Conservation (phyloP, 805 yeast species). For the Metschnikowia borealis region DNA sequence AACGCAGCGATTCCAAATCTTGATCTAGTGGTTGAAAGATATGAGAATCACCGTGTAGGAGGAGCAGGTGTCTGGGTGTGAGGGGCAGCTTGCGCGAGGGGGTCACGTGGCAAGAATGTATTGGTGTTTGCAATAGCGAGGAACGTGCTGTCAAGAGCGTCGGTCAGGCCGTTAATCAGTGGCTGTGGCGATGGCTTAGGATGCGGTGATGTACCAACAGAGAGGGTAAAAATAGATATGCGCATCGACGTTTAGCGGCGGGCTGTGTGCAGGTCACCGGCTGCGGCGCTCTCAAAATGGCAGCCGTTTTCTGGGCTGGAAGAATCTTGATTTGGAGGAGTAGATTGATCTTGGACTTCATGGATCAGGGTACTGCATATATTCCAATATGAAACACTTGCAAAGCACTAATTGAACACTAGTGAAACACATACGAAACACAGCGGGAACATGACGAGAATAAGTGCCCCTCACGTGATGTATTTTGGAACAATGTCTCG, state of each 20-base stretch:
- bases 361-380: too few species aligned
- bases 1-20: too few species aligned
- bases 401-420: neutral
- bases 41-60: too few species aligned
- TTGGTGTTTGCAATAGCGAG: neutral
- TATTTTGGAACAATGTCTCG: too few species aligned
- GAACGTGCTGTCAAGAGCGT: neutral
- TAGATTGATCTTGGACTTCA: neutral
- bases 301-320: neutral
- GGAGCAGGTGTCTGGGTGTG: neutral
- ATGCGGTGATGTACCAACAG: neutral
- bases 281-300: neutral
- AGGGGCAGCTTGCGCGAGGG: neutral
- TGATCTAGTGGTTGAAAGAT: too few species aligned
- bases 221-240: conserved; percentile 3
- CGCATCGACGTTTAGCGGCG: conserved; percentile 1
- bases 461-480: too few species aligned
- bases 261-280: neutral
- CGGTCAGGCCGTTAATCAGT: conserved; percentile 18
- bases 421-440: too few species aligned
- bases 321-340: too few species aligned
- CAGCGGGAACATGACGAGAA: too few species aligned
- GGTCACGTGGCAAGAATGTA: neutral
- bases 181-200: neutral
- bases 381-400: neutral